These are phyloP conservation scores for Podila clonocystis DNA, from an alignment of 192 early-diverging fungal species.

Conservation along the genomic window DNA sequence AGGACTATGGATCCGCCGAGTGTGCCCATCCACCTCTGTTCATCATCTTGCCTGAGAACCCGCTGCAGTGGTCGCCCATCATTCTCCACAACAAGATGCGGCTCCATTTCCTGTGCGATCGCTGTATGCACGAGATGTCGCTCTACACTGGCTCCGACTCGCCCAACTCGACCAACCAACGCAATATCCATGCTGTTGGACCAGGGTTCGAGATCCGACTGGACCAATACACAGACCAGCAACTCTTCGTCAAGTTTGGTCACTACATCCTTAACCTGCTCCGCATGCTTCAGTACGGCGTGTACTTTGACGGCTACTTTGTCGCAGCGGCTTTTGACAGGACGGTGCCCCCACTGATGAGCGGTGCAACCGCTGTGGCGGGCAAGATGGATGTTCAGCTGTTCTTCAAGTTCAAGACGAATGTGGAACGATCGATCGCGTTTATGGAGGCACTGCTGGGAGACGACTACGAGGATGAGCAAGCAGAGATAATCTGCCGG, in stretches of 20 bases:
- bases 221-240: slow-evolving; percentile 37
- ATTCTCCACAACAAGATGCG: slow-evolving; percentile 49
- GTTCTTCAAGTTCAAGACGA: slow-evolving; percentile 23
- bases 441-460: slow-evolving; percentile 41
- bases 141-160: not conserved
- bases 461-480: slow-evolving; percentile 28
- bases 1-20: slow-evolving; percentile 26
- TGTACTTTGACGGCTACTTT: slow-evolving; percentile 23
- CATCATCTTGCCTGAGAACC: slow-evolving; percentile 36
- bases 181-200: slow-evolving; percentile 23
- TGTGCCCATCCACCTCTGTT: slow-evolving; percentile 39
- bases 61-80: slow-evolving; percentile 23
- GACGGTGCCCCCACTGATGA: slow-evolving; percentile 18
- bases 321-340: slow-evolving; percentile 39
- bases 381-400: slow-evolving; percentile 21
- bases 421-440: slow-evolving; percentile 34
- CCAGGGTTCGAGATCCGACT: slow-evolving; percentile 35
- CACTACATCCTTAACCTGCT: slow-evolving; percentile 40
- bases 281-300: slow-evolving; percentile 38
- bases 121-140: slow-evolving; percentile 22
- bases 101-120: slow-evolving; percentile 37
- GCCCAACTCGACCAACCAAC: not conserved
- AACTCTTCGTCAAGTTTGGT: slow-evolving; percentile 31
- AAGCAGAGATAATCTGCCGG: slow-evolving; percentile 7
- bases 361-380: not conserved